A percentile compares a stretch with the other conserved stretches of the same genome.
phyloP scores from a whole-genome alignment of 495 filamentous ascomycete species.

The Xeromyces bisporus region DNA sequence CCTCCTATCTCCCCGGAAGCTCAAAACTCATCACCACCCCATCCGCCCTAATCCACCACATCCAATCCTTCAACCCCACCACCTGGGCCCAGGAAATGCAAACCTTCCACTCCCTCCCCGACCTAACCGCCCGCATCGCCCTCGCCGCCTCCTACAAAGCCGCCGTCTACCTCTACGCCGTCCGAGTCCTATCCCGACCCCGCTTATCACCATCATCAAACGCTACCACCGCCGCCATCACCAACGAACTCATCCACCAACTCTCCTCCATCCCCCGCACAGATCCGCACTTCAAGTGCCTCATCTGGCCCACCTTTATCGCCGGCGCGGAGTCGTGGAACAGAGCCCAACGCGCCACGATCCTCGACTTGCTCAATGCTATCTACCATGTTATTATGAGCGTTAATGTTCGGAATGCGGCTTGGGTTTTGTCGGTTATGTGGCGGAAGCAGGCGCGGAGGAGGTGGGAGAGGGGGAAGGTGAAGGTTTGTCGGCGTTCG shows the following conservation, averaged over 20 bases:
- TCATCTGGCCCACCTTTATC: conserved; percentile 33
- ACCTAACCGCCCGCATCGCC: conserved; percentile 23
- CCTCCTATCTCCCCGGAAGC: background rate
- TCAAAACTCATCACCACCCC: conserved; percentile 12
- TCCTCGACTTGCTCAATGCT: conserved; percentile 19
- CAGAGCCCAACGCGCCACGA: conserved; percentile 16
- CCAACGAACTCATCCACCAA: conserved; percentile 21
- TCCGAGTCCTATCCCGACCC: conserved; percentile 23
- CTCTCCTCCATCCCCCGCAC: conserved; percentile 20
- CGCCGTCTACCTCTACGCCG: conserved; percentile 30
- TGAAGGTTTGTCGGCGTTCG: no score
- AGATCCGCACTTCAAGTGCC: conserved; percentile 32
- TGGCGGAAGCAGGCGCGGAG: conserved; percentile 30
- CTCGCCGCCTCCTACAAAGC: conserved; percentile 27
- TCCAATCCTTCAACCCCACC: conserved; percentile 27
- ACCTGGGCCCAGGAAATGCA: conserved; percentile 30
- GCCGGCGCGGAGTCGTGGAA: conserved; percentile 27
- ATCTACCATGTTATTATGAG: conserved; percentile 26
- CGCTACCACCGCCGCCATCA: conserved; percentile 13
- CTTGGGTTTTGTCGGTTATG: conserved; percentile 30
- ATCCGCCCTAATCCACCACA: conserved; percentile 21
- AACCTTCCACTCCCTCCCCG: conserved; percentile 18
- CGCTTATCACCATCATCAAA: no score
- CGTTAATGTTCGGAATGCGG: conserved; percentile 30
- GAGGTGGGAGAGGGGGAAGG: background rate